Evolutionary conservation across 805 yeast species (phyloP).

Genomic region (Candida mattraensis): DNA sequence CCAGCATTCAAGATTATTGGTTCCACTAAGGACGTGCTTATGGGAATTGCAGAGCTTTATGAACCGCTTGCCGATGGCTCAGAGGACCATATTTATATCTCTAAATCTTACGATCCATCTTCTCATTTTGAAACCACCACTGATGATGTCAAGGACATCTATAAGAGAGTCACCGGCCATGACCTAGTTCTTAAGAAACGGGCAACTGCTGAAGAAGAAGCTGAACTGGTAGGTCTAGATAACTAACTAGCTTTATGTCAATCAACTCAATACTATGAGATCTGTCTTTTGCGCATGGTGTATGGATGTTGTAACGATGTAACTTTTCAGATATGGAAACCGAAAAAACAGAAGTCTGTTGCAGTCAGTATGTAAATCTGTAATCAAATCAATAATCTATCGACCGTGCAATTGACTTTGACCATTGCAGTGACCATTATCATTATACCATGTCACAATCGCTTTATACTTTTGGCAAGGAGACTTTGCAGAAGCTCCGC

Average conservation of each 20-base stretch:
- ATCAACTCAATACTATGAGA: conserved; percentile 2
- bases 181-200: conserved; percentile 85
- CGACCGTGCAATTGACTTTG: too few relatives aligned
- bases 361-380: too few relatives aligned
- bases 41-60: conserved; percentile 90
- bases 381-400: too few relatives aligned
- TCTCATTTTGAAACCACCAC: conserved; percentile 96
- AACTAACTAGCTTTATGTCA: conserved; percentile 4
- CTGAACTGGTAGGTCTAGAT: conserved; percentile 39
- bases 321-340: too few relatives aligned
- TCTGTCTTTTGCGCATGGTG: too few relatives aligned
- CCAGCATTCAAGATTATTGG: conserved; percentile 93
- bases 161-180: conserved; percentile 88
- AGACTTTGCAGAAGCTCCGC: conserved; percentile 56
- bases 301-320: too few relatives aligned
- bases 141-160: conserved; percentile 93
- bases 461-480: conserved; percentile 62
- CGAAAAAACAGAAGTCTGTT: too few relatives aligned
- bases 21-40: conserved; percentile 73
- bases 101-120: conserved; percentile 89
- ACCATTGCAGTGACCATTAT: neutral
- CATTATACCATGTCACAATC: conserved; percentile 41
- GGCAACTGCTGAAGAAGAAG: conserved; percentile 63
- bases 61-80: conserved; percentile 87
- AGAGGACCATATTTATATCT: conserved; percentile 72